These are phyloP conservation scores for Naganishia albida DNA, from an alignment of 1,284 basidiomycete species.

Conservation along the genomic window DNA sequence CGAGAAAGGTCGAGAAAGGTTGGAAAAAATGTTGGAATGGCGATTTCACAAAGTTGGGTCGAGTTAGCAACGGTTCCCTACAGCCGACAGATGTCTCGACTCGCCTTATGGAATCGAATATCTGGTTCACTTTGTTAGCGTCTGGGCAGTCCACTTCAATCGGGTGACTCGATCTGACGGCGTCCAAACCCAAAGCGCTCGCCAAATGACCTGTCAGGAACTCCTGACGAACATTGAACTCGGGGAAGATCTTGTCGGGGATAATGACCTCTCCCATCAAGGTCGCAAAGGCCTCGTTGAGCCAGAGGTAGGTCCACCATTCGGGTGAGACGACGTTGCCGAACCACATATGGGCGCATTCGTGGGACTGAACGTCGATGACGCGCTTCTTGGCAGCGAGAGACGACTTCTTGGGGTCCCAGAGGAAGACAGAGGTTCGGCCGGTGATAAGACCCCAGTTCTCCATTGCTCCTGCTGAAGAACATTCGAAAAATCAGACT, in stretches of 20 bases:
- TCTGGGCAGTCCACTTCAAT: slow-evolving; percentile 92
- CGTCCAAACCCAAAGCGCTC: slow-evolving; percentile 75
- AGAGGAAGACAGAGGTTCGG: slow-evolving; percentile 76
- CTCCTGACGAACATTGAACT: slow-evolving; percentile 59
- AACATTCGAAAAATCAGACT: no score
- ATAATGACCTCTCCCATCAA: slow-evolving; percentile 88
- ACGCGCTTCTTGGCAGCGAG: slow-evolving; percentile 76
- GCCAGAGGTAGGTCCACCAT: slow-evolving; percentile 88
- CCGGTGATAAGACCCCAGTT: slow-evolving; percentile 95
- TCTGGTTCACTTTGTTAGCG: slow-evolving; percentile 78
- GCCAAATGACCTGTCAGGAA: slow-evolving; percentile 61
- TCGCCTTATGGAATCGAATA: slow-evolving; percentile 46
- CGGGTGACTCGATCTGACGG: slow-evolving; percentile 88
- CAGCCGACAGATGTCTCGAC: background rate
- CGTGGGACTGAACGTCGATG: slow-evolving; percentile 76
- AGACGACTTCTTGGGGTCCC: slow-evolving; percentile 76
- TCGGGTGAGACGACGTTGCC: slow-evolving; percentile 55
- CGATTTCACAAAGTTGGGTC: no score
- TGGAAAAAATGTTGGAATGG: no score
- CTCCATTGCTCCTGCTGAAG: slow-evolving; percentile 91
- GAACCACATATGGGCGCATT: slow-evolving; percentile 65
- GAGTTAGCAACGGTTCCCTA: no score
- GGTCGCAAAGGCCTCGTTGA: slow-evolving; percentile 77
- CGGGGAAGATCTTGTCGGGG: slow-evolving; percentile 64
- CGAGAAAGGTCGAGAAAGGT: background rate